phyloP scores from a whole-genome alignment of 176 grass and related monocot genomes.

The Thinopyrum elongatum region DNA sequence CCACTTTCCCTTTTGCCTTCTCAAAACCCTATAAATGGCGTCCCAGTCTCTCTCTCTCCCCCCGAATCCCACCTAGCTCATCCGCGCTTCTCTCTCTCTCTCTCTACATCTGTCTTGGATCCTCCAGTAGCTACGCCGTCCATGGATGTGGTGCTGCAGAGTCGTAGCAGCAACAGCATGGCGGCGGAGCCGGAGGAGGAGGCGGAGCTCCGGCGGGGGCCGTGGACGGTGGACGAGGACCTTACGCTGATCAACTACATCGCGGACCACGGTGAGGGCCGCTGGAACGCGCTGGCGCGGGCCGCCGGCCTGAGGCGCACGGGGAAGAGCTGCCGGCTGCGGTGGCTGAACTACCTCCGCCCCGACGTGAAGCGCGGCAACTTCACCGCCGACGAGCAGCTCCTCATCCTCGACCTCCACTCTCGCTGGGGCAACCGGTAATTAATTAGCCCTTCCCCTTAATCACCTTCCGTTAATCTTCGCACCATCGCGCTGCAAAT shows the following conservation, averaged over 20 bases:
- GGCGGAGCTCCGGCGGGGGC: conserved; percentile 36
- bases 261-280: conserved; percentile 49
- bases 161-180: not conserved
- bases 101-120: not conserved
- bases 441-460: not conserved
- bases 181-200: not conserved
- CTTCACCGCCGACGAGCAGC: conserved; percentile 69
- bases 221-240: conserved; percentile 67
- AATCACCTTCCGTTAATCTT: not conserved
- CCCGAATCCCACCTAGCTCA: not conserved
- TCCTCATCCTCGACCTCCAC: conserved; percentile 76
- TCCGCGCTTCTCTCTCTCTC: not conserved
- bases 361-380: conserved; percentile 70
- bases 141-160: conserved; percentile 34
- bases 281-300: conserved; percentile 52
- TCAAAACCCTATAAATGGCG: conserved; percentile 35
- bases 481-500: not conserved
- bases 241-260: conserved; percentile 54
- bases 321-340: conserved; percentile 72
- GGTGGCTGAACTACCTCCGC: conserved; percentile 74
- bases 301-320: conserved; percentile 52
- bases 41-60: not conserved
- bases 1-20: not conserved
- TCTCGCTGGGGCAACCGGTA: conserved; percentile 63
- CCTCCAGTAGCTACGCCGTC: not conserved